phyloP scores from a whole-genome alignment of 768 basidiomycete genomes.

The Gloeophyllum trabeum region DNA sequence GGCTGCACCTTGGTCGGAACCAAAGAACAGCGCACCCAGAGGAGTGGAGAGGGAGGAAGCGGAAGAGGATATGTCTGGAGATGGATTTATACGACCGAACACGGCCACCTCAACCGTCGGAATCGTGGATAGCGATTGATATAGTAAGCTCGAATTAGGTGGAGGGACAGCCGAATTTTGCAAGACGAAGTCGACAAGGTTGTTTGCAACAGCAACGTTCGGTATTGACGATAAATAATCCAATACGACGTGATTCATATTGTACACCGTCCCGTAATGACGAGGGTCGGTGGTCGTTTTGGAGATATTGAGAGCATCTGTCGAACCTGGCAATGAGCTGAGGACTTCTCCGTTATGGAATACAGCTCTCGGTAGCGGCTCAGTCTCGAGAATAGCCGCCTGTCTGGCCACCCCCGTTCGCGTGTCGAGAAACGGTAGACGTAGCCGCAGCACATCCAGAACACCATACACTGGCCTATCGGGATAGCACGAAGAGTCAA shows the following conservation, averaged over 20 bases:
- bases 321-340: slow-evolving; percentile 31
- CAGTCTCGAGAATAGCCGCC: slow-evolving; percentile 33
- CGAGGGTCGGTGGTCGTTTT: slow-evolving; percentile 29
- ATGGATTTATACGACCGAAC: slow-evolving; percentile 41
- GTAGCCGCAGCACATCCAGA: slow-evolving; percentile 42
- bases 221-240: slow-evolving; percentile 43
- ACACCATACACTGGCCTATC: slow-evolving; percentile 54
- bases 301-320: slow-evolving; percentile 17
- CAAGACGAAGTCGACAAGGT: slow-evolving; percentile 39
- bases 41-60: slow-evolving; percentile 40
- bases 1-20: slow-evolving; percentile 33
- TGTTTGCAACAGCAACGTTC: slow-evolving; percentile 29
- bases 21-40: slow-evolving; percentile 45
- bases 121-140: slow-evolving; percentile 28
- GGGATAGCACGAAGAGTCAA: slow-evolving; percentile 40
- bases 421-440: slow-evolving; percentile 43
- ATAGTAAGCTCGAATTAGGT: slow-evolving; percentile 24
- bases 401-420: slow-evolving; percentile 32
- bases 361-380: slow-evolving; percentile 34
- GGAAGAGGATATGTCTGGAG: slow-evolving; percentile 35
- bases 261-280: slow-evolving; percentile 41
- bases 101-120: slow-evolving; percentile 51
- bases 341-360: slow-evolving; percentile 40
- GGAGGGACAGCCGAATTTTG: slow-evolving; percentile 29
- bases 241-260: slow-evolving; percentile 46